Conservation (phyloP, 1,284 basidiomycete species). For the Bjerkandera adusta region DNA sequence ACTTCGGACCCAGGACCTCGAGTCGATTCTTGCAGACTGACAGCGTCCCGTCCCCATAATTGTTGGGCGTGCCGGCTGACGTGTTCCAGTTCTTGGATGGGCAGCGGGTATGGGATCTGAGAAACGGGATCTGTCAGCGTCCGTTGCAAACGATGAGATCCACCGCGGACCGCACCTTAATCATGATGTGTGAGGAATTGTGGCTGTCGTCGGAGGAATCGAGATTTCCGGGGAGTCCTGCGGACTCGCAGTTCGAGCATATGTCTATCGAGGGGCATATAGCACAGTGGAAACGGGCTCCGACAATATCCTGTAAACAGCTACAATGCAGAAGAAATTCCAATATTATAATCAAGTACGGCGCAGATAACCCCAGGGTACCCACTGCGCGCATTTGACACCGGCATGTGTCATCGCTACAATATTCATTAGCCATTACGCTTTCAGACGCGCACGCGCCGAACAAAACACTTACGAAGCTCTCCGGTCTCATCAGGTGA, state of each 20-base stretch:
- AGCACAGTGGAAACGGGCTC: constrained; percentile 87
- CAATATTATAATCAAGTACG: not conserved
- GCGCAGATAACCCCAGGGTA: constrained; percentile 15
- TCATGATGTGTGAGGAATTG: constrained; percentile 84
- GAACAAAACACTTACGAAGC: constrained; percentile 62
- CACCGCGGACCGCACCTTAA: constrained; percentile 73
- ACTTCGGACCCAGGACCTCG: constrained; percentile 56
- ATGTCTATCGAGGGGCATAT: constrained; percentile 83
- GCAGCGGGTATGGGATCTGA: constrained; percentile 83
- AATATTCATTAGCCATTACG: not conserved
- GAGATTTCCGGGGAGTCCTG: constrained; percentile 76
- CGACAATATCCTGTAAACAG: constrained; percentile 85
- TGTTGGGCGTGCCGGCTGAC: constrained; percentile 65
- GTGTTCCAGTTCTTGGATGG: constrained; percentile 63
- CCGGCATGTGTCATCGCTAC: constrained; percentile 51
- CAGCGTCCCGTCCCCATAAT: constrained; percentile 78
- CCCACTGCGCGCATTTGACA: constrained; percentile 79
- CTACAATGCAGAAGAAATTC: constrained; percentile 36
- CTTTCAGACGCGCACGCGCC: constrained; percentile 5
- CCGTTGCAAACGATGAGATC: not conserved
- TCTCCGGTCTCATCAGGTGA: constrained; percentile 48
- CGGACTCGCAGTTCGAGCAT: constrained; percentile 86
- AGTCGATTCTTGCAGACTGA: constrained; percentile 47
- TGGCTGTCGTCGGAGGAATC: constrained; percentile 76
- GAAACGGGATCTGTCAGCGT: constrained; percentile 7